Base-by-base conservation (phyloP, 805 yeast species). In the Starmerella etchellsii region DNA sequence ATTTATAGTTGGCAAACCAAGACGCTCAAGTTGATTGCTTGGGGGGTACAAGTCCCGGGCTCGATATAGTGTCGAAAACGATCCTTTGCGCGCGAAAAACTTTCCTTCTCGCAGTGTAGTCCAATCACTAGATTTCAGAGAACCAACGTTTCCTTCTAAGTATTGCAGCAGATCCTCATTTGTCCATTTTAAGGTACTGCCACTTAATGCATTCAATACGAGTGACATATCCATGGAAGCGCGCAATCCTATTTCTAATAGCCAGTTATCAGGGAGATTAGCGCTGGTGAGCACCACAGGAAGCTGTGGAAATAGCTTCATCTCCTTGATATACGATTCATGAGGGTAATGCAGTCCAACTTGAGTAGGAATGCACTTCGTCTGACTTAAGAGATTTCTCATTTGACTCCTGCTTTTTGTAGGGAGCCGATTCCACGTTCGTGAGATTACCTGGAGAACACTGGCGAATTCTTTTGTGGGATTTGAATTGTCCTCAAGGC, bases 161-260 rank as follows among this genome's bases (percentile, higher is more conserved):
- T 64, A 63, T 16, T 53, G 48, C n/a, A 62, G 51, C 22, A 63
- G 52, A 33, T 61, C 66, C 19, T 39, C 51, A 7, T 60, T 53
- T 2, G 61, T 50, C 65, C 67, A 63, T 21, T 52, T 48, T 9
- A 60, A 42, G 5, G 39, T 37, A 4, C 42, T 42, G 20, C 45
- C 43, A 24, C 53, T 58, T 20, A 64, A 42, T 11, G 55, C 51
- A n/a, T 58, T 50, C 34, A 63, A 48, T 6, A 64, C 66, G 41
- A 58, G 54, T 16, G 53, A 51, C 56, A 64, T 55, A 37, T 62
- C 66, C 14, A 63, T 57, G 1, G 67, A 61, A 43, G 59, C 58
- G 22, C 68, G 55, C 13, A 63, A 50, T 2, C 65, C 65, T 1
- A 63, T 37, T 11, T 40, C 49, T 4, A 46, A 37, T 23, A 64